A percentile compares a stretch with the other conserved stretches of the same genome.
phyloP scores from a whole-genome alignment of 129 eudicot species.

The Centaurea solstitialis region DNA sequence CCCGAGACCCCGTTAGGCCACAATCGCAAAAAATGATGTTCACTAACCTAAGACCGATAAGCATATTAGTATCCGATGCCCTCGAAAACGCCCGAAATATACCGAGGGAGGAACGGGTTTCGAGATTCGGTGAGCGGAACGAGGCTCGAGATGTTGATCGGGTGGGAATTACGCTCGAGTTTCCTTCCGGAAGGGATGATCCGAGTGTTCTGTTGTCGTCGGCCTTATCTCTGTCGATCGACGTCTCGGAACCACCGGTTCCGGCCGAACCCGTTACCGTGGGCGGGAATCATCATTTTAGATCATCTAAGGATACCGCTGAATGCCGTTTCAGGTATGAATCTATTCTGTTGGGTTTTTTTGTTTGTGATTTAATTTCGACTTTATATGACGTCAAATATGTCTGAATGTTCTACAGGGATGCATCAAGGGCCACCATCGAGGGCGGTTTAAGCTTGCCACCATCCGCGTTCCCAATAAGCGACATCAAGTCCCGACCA shows the following conservation, averaged over 20 bases:
- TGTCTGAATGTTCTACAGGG: constrained; percentile 37
- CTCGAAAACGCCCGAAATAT: constrained; percentile 42
- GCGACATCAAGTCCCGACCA: constrained; percentile 41
- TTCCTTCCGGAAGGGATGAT: constrained; percentile 41
- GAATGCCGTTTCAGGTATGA: constrained; percentile 80
- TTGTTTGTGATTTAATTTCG: not conserved
- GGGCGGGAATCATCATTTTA: constrained; percentile 42
- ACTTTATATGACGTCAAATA: not conserved
- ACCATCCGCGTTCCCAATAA: constrained; percentile 34
- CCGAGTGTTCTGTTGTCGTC: constrained; percentile 50
- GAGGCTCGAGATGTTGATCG: constrained; percentile 41
- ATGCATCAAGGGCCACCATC: constrained; percentile 43
- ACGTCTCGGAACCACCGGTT: constrained; percentile 37
- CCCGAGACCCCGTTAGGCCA: constrained; percentile 24
- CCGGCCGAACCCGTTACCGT: constrained; percentile 22
- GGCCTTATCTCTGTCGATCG: constrained; percentile 45
- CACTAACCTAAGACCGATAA: constrained; percentile 52
- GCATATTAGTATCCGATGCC: constrained; percentile 68
- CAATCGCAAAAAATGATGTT: constrained; percentile 43
- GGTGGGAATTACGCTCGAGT: constrained; percentile 64
- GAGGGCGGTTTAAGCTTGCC: constrained; percentile 48
- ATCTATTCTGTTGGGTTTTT: not conserved
- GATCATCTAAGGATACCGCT: constrained; percentile 49
- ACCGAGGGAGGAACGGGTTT: constrained; percentile 32
- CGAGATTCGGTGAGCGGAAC: constrained; percentile 33